Evolutionary conservation across 768 basidiomycete genomes (phyloP).

Genomic region (Thelephora aurantiotincta): DNA sequence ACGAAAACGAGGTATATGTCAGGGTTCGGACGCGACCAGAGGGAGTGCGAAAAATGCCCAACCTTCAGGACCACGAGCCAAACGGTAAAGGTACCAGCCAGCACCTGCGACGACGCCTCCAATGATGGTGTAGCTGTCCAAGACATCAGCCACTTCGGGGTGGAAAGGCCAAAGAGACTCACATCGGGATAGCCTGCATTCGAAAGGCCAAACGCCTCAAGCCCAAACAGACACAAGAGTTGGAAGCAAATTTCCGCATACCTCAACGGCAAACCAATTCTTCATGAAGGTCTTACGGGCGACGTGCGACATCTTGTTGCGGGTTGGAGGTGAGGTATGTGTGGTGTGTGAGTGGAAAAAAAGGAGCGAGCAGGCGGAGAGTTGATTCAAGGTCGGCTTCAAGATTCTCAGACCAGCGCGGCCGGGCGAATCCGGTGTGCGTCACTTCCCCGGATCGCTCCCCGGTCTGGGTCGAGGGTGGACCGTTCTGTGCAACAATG

Average conservation of each 20-base stretch:
- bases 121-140: constrained; percentile 30
- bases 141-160: not conserved
- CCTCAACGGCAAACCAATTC: constrained; percentile 69
- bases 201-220: not conserved
- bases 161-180: constrained; percentile 8
- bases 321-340: too few species aligned
- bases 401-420: too few species aligned
- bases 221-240: constrained; percentile 2
- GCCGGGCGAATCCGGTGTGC: too few species aligned
- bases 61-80: constrained; percentile 30
- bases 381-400: too few species aligned
- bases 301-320: too few species aligned
- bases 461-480: too few species aligned
- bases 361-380: too few species aligned
- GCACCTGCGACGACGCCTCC: constrained; percentile 29
- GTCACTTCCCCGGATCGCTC: too few species aligned
- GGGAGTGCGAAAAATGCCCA: constrained; percentile 5
- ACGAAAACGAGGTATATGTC: constrained; percentile 1
- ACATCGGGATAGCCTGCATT: constrained; percentile 37
- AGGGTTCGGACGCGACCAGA: not conserved
- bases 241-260: constrained; percentile 16
- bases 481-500: too few species aligned
- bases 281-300: constrained; percentile 29
- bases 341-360: too few species aligned
- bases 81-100: constrained; percentile 27